A percentile compares a stretch with the other conserved stretches of the same genome.
Conservation (phyloP, 2,329 filamentous ascomycete species). For the Talaromyces albobiverticillius region DNA sequence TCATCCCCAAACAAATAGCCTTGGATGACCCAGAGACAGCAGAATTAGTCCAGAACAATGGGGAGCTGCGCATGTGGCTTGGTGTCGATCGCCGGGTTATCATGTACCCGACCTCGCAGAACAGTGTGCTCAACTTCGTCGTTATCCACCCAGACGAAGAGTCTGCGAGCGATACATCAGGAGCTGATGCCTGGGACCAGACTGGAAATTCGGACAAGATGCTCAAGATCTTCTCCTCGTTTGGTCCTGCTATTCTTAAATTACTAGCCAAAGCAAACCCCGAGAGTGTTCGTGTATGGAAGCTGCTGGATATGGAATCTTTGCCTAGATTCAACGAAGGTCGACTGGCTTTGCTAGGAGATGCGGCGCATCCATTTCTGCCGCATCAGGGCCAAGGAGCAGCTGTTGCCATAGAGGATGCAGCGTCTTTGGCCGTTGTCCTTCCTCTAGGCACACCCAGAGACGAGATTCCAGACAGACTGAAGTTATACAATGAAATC, state of each 20-base stretch:
- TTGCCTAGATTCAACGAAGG: constrained; percentile 56
- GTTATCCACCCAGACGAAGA: constrained; percentile 51
- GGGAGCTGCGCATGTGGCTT: constrained; percentile 45
- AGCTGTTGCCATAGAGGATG: constrained; percentile 66
- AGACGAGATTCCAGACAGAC: not conserved
- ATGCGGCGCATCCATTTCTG: constrained; percentile 67
- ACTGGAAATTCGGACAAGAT: not conserved
- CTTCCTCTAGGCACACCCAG: constrained; percentile 43
- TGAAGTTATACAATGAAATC: constrained; percentile 51
- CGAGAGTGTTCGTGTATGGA: constrained; percentile 54
- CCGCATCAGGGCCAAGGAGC: constrained; percentile 64
- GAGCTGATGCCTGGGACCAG: constrained; percentile 21
- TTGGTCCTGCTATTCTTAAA: constrained; percentile 40
- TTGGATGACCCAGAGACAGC: constrained; percentile 38
- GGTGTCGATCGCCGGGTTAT: constrained; percentile 44
- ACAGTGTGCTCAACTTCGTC: constrained; percentile 51
- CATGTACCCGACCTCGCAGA: constrained; percentile 48
- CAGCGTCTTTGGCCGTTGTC: constrained; percentile 56
- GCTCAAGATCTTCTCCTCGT: constrained; percentile 23
- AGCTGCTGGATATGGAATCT: constrained; percentile 60
- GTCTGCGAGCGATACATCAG: constrained; percentile 35
- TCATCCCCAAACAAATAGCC: constrained; percentile 48
- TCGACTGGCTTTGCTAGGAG: constrained; percentile 59
- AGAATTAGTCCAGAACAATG: constrained; percentile 35
- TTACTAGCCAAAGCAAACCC: constrained; percentile 41